phyloP scores from a whole-genome alignment of 2,329 filamentous ascomycete genomes.

The Metarhizium humberi region DNA sequence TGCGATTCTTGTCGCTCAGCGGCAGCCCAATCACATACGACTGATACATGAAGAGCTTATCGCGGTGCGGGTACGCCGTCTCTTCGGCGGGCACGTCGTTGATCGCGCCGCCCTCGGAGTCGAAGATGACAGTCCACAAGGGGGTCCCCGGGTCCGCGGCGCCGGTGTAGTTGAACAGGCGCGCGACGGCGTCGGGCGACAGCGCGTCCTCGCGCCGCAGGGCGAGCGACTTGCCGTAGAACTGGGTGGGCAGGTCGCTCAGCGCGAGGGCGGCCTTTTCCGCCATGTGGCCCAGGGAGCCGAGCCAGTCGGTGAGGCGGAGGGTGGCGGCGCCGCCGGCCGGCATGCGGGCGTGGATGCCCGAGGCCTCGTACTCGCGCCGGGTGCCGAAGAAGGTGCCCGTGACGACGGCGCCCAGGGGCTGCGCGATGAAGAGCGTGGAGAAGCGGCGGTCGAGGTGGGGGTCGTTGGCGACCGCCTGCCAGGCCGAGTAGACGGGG shows the following conservation, averaged over 20 bases:
- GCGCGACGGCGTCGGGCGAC: conserved; percentile 30
- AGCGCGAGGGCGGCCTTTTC: conserved; percentile 38
- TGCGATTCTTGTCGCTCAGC: conserved; percentile 34
- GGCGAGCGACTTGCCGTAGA: conserved; percentile 49
- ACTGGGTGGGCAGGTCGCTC: conserved; percentile 37
- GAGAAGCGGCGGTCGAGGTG: conserved; percentile 49
- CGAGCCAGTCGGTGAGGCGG: conserved; percentile 54
- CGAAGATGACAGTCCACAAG: conserved; percentile 54
- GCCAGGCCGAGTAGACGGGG: conserved; percentile 46
- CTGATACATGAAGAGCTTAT: conserved; percentile 56
- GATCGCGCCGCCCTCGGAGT: conserved; percentile 50
- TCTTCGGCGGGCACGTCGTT: conserved; percentile 44
- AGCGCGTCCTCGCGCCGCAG: conserved; percentile 41
- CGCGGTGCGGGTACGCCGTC: conserved; percentile 54
- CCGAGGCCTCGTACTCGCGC: conserved; percentile 42
- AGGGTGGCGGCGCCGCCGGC: conserved; percentile 28
- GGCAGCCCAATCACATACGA: conserved; percentile 46
- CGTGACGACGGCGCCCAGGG: conserved; percentile 44
- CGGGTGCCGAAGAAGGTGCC: conserved; percentile 53
- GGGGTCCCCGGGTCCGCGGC: conserved; percentile 37
- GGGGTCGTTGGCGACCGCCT: conserved; percentile 43
- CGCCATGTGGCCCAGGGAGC: conserved; percentile 42
- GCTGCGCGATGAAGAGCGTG: conserved; percentile 44
- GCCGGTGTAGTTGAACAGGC: conserved; percentile 46
- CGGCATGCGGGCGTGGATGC: conserved; percentile 39